A percentile compares a stretch with the other conserved stretches of the same genome.
Evolutionary conservation across 1,139 yeast genomes (phyloP).

Genomic region (Pichia sp.): DNA sequence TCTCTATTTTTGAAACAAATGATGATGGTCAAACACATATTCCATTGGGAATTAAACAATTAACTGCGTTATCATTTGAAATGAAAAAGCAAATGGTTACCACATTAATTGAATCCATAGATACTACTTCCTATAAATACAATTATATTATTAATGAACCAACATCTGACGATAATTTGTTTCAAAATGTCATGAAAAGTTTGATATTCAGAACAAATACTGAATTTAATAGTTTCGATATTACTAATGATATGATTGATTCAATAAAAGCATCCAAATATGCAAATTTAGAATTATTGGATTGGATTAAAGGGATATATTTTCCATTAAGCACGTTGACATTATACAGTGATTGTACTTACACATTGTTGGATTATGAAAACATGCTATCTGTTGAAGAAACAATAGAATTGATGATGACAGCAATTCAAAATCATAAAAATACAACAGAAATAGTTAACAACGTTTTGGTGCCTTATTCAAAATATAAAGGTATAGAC

Average conservation of each 20-base stretch:
- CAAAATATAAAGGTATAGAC: conserved; percentile 12
- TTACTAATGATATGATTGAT: conserved; percentile 4
- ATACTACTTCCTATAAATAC: conserved; percentile 1
- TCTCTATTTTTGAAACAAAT: conserved; percentile 4
- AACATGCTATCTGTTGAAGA: conserved; percentile 16
- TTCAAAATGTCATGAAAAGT: conserved; percentile 20
- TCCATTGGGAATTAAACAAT: not conserved
- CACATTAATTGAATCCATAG: not conserved
- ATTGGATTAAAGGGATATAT: conserved; percentile 23
- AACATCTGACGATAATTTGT: conserved; percentile 4
- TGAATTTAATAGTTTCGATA: conserved; percentile 14
- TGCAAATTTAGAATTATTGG: conserved; percentile 13
- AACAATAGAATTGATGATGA: conserved; percentile 18
- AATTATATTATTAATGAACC: conserved; percentile 3
- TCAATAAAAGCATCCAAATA: conserved; percentile 3
- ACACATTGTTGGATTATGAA: conserved; percentile 22
- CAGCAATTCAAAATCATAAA: conserved; percentile 4
- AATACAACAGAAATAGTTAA: conserved; percentile 12
- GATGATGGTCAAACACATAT: not conserved
- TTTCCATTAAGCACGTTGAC: conserved; percentile 21
- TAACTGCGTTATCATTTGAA: not conserved
- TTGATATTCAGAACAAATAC: conserved; percentile 20
- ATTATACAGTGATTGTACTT: conserved; percentile 3
- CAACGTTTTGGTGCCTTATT: conserved; percentile 20
- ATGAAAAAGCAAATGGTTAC: conserved; percentile 2